Base-by-base conservation (phyloP, 768 basidiomycete genomes). In the Lentinula guzmanii region DNA sequence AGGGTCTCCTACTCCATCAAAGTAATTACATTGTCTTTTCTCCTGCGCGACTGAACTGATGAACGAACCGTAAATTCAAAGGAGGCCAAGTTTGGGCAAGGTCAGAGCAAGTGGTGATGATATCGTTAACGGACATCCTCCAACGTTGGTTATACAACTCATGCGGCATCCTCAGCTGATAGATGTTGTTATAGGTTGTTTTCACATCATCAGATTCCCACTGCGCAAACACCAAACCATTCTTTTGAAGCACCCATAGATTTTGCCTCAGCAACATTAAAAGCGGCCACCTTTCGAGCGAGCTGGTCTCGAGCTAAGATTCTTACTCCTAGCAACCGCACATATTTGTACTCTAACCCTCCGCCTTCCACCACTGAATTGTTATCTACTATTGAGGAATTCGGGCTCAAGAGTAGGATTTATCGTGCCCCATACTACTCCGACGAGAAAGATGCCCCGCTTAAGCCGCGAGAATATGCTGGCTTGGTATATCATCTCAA, bases 351-450 rank as follows among this genome's bases (percentile, higher is more conserved):
- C 62, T 70, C 71, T 1, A 61, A 63, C n/a, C 59, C 69, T 9
- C 84, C 89, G 0, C 90, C 90, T 2, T 73, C 82, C 5, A 52
- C 75, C 5, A 74, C 77, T 3, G 74, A 82, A 11, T 72, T 90
- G 0, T 60, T 80, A 5, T 69, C 70, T 6, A 79, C 76, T 51
- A 60, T 86, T 13, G 77, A 79, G 35, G 67, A 70, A 0, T 72
- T 82, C 64, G 79, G 78, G 21, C 70, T 91, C 6, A 81, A 85
- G 4, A 74, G 69, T 51, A 86, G 83, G 65, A 70, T 90, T 24
- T 95, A 97, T 72, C 84, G 80, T 50, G 76, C 82, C n/a, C 91
- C 95, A 0, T 88, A 82, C 72, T 99, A 93, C 69, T 93, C 91
- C 5, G 82, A 83, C 55, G 77, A 79, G 24, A 65, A 66, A 4